These are phyloP conservation scores for Cadophora sp. DNA, from an alignment of 2,329 filamentous ascomycete species.

Conservation along the genomic window DNA sequence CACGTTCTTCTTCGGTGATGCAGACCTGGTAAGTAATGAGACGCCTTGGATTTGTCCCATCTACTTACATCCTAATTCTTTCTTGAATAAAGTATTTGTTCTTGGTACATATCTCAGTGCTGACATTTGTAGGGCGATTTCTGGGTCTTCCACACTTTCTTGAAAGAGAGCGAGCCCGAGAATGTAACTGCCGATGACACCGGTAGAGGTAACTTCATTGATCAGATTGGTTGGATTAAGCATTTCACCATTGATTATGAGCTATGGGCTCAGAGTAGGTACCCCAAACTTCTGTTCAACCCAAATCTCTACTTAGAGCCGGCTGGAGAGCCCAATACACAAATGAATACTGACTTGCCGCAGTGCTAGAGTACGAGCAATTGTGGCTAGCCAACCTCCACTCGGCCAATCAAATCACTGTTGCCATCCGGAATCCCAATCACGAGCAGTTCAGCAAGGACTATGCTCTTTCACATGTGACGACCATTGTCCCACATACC, in stretches of 20 bases:
- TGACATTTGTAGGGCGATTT: slow-evolving; percentile 1
- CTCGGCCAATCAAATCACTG: not conserved
- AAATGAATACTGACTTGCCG: not conserved
- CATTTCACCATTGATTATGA: slow-evolving; percentile 18
- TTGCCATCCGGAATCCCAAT: slow-evolving; percentile 15
- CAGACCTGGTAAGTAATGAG: not conserved
- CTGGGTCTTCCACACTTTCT: slow-evolving; percentile 10
- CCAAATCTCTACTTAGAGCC: not conserved
- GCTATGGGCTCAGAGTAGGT: slow-evolving; percentile 7
- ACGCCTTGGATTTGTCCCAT: not conserved
- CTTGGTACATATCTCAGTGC: not conserved
- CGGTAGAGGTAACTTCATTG: slow-evolving; percentile 6
- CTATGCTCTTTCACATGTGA: slow-evolving; percentile 4
- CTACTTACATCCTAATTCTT: not conserved
- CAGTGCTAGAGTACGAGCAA: slow-evolving; percentile 7
- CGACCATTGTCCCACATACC: not conserved
- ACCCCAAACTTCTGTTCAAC: not conserved
- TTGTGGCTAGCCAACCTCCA: slow-evolving; percentile 8
- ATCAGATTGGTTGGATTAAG: slow-evolving; percentile 17
- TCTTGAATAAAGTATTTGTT: not conserved
- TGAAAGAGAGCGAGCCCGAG: slow-evolving; percentile 2
- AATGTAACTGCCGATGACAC: slow-evolving; percentile 3
- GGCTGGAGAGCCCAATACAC: not conserved
- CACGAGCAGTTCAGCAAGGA: not conserved
- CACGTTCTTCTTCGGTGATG: slow-evolving; percentile 18